Conservation (phyloP, 192 early-diverging fungal genomes). For the Coemansia furcata region DNA sequence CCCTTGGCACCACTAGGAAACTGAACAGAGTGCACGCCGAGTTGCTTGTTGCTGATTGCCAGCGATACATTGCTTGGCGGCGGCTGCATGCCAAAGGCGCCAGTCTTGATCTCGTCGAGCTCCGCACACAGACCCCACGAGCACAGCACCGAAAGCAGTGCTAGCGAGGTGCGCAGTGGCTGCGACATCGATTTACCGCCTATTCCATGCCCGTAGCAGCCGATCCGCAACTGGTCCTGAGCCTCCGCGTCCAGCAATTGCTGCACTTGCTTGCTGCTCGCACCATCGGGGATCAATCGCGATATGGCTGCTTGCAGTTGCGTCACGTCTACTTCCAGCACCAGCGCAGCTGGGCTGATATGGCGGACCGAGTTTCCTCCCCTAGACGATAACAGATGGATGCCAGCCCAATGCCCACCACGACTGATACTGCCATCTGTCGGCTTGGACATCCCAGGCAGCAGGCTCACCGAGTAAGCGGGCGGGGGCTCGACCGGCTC, state of each 20-base stretch:
- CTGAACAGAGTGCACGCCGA: constrained; percentile 21
- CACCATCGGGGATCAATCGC: constrained; percentile 16
- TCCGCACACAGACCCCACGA: constrained; percentile 37
- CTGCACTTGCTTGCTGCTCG: constrained; percentile 16
- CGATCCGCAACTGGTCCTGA: neutral
- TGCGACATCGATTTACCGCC: neutral
- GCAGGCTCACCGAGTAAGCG: constrained; percentile 8
- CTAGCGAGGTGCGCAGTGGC: constrained; percentile 23
- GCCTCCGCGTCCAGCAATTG: constrained; percentile 11
- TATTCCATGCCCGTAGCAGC: neutral
- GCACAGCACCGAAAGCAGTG: constrained; percentile 40
- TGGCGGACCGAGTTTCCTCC: neutral
- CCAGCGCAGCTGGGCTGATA: constrained; percentile 12
- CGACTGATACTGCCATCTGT: neutral
- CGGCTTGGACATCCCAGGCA: neutral
- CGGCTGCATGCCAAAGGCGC: constrained; percentile 30
- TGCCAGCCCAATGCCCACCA: constrained; percentile 9
- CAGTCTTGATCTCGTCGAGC: constrained; percentile 34
- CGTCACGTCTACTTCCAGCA: constrained; percentile 33
- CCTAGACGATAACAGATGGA: neutral
- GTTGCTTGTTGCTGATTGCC: constrained; percentile 22
- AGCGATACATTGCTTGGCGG: constrained; percentile 23
- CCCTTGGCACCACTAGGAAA: constrained; percentile 15
- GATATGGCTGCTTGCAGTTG: constrained; percentile 27
- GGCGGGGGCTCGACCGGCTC: neutral